A percentile compares a stretch with the other conserved stretches of the same genome.
These are phyloP conservation scores for Arabidopsis lyrata DNA, from an alignment of 441 rosid species.

Conservation along the genomic window DNA sequence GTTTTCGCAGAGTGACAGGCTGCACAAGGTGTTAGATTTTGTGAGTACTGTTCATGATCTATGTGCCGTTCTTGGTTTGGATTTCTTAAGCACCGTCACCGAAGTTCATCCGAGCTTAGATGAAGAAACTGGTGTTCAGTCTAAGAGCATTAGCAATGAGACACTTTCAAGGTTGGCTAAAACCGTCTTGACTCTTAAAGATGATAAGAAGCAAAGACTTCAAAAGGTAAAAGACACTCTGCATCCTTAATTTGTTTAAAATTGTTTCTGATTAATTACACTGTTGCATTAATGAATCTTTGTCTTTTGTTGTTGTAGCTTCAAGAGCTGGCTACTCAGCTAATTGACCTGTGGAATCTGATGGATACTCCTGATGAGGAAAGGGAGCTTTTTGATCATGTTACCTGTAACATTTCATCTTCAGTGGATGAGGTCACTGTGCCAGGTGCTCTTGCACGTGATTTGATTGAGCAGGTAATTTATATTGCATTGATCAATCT, in stretches of 20 bases:
- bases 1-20: conserved; percentile 81
- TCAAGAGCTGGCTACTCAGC: conserved; percentile 87
- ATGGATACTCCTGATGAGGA: conserved; percentile 97
- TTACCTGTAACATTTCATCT: conserved; percentile 85
- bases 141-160: conserved; percentile 96
- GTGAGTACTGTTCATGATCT: conserved; percentile 96
- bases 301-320: conserved; percentile 57
- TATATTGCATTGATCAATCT: not conserved
- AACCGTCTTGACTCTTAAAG: conserved; percentile 77
- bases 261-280: not conserved
- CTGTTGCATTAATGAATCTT: not conserved
- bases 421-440: conserved; percentile 89
- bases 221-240: conserved; percentile 61
- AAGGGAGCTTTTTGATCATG: conserved; percentile 80
- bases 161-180: conserved; percentile 86
- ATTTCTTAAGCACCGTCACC: conserved; percentile 80
- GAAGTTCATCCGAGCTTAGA: conserved; percentile 98
- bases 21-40: conserved; percentile 87
- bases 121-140: conserved; percentile 73
- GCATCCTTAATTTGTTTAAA: not conserved
- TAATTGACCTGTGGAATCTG: conserved; percentile 93
- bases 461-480: conserved; percentile 89
- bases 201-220: conserved; percentile 95
- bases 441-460: conserved; percentile 88
- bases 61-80: conserved; percentile 94